Conservation (phyloP, 768 basidiomycete genomes). For the Suillus placidus region DNA sequence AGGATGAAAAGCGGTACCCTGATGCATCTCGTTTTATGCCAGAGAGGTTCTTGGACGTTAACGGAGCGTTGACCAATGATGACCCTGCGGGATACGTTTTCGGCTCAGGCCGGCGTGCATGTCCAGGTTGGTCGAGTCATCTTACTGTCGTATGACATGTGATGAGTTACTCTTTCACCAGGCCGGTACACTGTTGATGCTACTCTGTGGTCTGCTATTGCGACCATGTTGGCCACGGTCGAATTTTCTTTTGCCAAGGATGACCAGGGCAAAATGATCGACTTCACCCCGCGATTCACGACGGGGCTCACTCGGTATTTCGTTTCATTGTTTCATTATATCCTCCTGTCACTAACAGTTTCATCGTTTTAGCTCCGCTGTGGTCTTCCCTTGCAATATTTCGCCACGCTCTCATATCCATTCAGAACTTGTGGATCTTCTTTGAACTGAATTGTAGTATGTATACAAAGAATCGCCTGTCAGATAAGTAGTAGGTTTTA, state of each 20-base stretch:
- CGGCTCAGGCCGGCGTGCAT: conserved; percentile 18
- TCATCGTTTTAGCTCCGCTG: not conserved
- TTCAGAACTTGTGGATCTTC: not conserved
- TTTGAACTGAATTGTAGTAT: not conserved
- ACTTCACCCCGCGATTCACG: conserved; percentile 8
- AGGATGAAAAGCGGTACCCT: conserved; percentile 7
- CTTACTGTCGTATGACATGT: no score
- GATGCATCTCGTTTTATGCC: conserved; percentile 18
- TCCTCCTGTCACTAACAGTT: not conserved
- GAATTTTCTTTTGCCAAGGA: conserved; percentile 2
- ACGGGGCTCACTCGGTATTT: not conserved
- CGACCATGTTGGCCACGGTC: conserved; percentile 9
- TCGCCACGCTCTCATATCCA: not conserved
- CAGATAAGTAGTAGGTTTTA: not conserved
- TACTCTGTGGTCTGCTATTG: conserved; percentile 11
- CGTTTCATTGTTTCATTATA: not conserved
- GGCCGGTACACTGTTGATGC: conserved; percentile 11
- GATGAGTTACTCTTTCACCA: no score
- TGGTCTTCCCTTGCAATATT: conserved; percentile 1
- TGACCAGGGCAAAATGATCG: conserved; percentile 8
- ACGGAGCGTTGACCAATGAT: conserved; percentile 9
- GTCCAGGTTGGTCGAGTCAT: conserved; percentile 5
- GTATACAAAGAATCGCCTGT: not conserved
- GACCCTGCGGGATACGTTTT: conserved; percentile 9
- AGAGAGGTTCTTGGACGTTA: conserved; percentile 16